Conservation (phyloP, 176 grass and related monocot species). For the maize (Zea mays) region DNA sequence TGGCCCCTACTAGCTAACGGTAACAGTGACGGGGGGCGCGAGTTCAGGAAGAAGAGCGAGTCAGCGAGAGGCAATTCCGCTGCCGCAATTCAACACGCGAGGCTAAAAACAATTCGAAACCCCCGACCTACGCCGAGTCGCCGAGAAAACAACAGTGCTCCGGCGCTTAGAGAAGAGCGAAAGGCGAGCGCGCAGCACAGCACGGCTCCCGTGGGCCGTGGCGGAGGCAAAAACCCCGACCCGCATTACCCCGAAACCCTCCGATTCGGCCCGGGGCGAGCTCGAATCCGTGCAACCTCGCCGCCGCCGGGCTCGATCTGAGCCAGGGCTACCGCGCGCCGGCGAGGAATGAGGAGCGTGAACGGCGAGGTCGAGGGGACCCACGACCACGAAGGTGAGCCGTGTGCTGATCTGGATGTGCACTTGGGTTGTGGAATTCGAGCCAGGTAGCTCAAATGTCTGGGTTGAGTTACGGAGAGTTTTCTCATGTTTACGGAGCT, state of each 20-base stretch:
- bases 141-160: not conserved
- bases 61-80: not conserved
- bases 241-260: slow-evolving; percentile 24
- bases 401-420: slow-evolving; percentile 19
- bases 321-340: not conserved
- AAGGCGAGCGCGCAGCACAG: slow-evolving; percentile 1
- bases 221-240: slow-evolving; percentile 37
- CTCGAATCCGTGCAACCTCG: slow-evolving; percentile 22
- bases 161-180: not conserved
- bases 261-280: slow-evolving; percentile 1
- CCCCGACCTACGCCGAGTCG: slow-evolving; percentile 11
- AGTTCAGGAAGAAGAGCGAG: slow-evolving; percentile 7
- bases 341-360: slow-evolving; percentile 67
- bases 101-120: not conserved
- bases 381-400: slow-evolving; percentile 53
- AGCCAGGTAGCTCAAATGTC: slow-evolving; percentile 2
- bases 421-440: not conserved
- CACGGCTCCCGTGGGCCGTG: not conserved
- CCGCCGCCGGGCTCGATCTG: slow-evolving; percentile 36
- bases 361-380: slow-evolving; percentile 56
- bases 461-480: not conserved
- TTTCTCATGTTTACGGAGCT: slow-evolving; percentile 1
- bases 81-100: not conserved
- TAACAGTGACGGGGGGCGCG: slow-evolving; percentile 21
- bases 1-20: slow-evolving; percentile 17